Percentiles rank a stretch among this genome's conserved stretches.
These are phyloP conservation scores for Podosphaera aphanis DNA, from an alignment of 2,329 filamentous ascomycete genomes.

Conservation along the genomic window DNA sequence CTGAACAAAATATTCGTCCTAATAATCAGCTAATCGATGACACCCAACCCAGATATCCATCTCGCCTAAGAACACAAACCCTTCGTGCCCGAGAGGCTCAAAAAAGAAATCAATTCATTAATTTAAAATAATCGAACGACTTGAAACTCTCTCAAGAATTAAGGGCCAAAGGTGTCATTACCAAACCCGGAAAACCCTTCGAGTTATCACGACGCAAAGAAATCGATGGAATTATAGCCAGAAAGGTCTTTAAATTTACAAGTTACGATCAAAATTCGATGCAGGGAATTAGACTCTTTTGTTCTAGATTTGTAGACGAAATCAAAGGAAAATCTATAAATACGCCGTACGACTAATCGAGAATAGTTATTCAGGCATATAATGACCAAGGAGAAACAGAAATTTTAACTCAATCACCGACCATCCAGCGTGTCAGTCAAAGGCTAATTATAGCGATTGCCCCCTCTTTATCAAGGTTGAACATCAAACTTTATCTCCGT, in stretches of 20 bases:
- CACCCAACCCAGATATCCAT: neutral
- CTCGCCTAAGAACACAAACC: neutral
- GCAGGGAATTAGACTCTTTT: slow-evolving; percentile 2
- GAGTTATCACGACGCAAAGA: neutral
- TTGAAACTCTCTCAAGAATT: neutral
- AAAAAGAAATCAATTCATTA: neutral
- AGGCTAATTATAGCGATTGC: neutral
- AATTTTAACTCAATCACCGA: slow-evolving; percentile 4
- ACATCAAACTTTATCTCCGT: neutral
- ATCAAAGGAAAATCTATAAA: slow-evolving; percentile 3
- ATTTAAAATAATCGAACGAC: neutral
- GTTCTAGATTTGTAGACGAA: slow-evolving; percentile 4
- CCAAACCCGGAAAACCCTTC: neutral
- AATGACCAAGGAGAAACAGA: slow-evolving; percentile 2
- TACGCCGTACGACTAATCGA: slow-evolving; percentile 3
- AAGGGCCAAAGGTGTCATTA: neutral
- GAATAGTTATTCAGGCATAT: slow-evolving; percentile 4
- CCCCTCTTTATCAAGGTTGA: neutral
- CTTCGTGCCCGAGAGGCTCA: neutral
- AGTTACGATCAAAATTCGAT: neutral
- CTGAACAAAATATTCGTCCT: neutral
- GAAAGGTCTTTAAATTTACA: neutral
- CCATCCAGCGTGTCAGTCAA: slow-evolving; percentile 2
- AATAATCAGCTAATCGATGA: neutral
- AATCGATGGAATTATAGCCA: neutral